A percentile compares a stretch with the other conserved stretches of the same genome.
Evolutionary conservation across 2,329 filamentous ascomycete species (phyloP).

Genomic region (Xylaria sp.): DNA sequence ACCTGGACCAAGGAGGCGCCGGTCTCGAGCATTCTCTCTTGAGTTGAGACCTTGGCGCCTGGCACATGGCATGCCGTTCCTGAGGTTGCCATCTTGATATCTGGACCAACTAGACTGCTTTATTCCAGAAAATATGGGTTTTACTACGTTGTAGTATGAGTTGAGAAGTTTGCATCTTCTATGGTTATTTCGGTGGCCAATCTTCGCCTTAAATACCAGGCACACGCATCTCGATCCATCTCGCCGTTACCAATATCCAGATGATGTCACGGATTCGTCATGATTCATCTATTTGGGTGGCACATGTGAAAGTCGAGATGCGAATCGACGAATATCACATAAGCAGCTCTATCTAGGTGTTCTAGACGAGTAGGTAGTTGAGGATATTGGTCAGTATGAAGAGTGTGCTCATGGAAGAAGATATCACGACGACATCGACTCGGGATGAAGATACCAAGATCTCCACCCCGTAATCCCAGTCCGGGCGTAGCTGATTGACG

Average conservation of each 20-base stretch:
- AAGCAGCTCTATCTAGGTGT: background rate
- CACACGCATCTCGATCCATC: background rate
- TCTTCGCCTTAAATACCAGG: no score
- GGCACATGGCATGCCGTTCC: constrained; percentile 31
- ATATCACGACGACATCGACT: no score
- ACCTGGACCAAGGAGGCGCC: constrained; percentile 57
- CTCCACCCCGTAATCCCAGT: background rate
- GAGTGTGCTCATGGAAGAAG: no score
- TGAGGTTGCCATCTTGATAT: constrained; percentile 10
- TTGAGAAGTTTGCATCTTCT: no score
- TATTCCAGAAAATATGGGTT: no score
- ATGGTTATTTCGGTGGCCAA: background rate
- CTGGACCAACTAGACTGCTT: background rate
- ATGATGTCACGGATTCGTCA: constrained; percentile 13
- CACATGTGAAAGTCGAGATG: background rate
- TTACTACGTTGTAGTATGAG: no score
- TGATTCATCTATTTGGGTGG: background rate
- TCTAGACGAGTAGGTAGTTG: background rate
- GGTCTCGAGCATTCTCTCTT: constrained; percentile 56
- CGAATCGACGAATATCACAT: background rate
- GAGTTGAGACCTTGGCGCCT: constrained; percentile 47
- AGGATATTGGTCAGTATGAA: no score
- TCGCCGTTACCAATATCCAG: background rate
- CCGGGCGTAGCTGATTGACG: background rate
- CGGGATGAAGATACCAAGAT: background rate